These are phyloP conservation scores for Dianthus caryophyllus DNA, from an alignment of 148 eudicot species.

Conservation along the genomic window DNA sequence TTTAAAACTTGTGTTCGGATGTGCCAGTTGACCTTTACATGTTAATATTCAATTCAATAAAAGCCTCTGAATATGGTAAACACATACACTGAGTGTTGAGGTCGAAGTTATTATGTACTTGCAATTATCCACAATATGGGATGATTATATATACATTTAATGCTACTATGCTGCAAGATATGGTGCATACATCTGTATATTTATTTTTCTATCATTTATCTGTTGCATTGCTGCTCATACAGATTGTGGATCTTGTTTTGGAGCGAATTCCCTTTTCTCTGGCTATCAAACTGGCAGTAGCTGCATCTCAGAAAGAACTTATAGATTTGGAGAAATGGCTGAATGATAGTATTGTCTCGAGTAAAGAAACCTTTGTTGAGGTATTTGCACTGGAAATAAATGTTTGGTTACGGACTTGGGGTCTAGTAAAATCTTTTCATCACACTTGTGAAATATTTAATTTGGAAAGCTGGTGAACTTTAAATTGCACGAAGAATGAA, in stretches of 20 bases:
- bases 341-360: constrained; percentile 42
- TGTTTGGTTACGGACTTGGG: neutral
- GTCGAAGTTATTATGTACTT: neutral
- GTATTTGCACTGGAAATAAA: constrained; percentile 32
- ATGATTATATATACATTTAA: neutral
- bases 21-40: neutral
- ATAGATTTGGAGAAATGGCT: constrained; percentile 88
- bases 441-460: neutral
- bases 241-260: constrained; percentile 68
- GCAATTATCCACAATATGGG: neutral
- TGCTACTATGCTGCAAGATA: neutral
- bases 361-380: constrained; percentile 59
- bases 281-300: constrained; percentile 66
- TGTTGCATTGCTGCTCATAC: constrained; percentile 18
- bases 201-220: neutral
- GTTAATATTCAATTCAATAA: neutral
- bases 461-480: neutral
- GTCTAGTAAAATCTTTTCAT: neutral
- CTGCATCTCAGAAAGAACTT: constrained; percentile 66
- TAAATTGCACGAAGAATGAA: constrained; percentile 12
- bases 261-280: constrained; percentile 65
- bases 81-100: neutral
- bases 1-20: neutral
- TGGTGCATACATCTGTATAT: neutral
- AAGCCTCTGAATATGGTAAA: neutral